Evolutionary conservation across 2,329 filamentous ascomycete genomes (phyloP).

Genomic region (Myotisia sp.): DNA sequence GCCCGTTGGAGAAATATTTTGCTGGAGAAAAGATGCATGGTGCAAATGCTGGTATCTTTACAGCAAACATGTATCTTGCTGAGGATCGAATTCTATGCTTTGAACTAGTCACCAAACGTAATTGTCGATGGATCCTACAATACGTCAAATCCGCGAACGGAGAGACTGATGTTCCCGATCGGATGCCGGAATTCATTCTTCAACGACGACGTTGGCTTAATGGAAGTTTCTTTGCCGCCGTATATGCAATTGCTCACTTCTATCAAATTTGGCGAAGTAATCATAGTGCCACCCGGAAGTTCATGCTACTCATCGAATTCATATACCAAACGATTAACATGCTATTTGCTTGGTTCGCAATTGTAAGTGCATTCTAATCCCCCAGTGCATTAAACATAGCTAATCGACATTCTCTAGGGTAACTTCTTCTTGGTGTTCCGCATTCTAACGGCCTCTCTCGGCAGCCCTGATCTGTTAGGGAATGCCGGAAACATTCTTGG

Average conservation of each 20-base stretch:
- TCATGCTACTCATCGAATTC: conserved; percentile 86
- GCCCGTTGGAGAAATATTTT: conserved; percentile 92
- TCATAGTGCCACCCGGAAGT: conserved; percentile 73
- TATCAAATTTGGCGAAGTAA: conserved; percentile 91
- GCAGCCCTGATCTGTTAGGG: conserved; percentile 54
- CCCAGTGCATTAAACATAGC: neutral
- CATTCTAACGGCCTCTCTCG: conserved; percentile 80
- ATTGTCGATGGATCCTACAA: conserved; percentile 92
- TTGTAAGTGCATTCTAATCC: conserved; percentile 37
- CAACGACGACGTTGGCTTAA: conserved; percentile 96
- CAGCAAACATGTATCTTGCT: conserved; percentile 57
- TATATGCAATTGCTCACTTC: conserved; percentile 89
- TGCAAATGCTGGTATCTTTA: conserved; percentile 87
- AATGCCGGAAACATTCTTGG: conserved; percentile 65
- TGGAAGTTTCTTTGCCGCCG: conserved; percentile 92
- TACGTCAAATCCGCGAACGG: conserved; percentile 97
- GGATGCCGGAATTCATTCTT: conserved; percentile 85
- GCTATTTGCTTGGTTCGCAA: conserved; percentile 97
- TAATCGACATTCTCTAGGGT: conserved; percentile 33
- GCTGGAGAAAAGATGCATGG: conserved; percentile 91
- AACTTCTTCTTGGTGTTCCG: conserved; percentile 99
- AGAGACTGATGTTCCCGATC: conserved; percentile 91
- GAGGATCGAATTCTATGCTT: conserved; percentile 40
- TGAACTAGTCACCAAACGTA: conserved; percentile 91
- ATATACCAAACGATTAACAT: conserved; percentile 88